phyloP scores from a whole-genome alignment of 768 basidiomycete genomes.

The Russula ochroleuca region DNA sequence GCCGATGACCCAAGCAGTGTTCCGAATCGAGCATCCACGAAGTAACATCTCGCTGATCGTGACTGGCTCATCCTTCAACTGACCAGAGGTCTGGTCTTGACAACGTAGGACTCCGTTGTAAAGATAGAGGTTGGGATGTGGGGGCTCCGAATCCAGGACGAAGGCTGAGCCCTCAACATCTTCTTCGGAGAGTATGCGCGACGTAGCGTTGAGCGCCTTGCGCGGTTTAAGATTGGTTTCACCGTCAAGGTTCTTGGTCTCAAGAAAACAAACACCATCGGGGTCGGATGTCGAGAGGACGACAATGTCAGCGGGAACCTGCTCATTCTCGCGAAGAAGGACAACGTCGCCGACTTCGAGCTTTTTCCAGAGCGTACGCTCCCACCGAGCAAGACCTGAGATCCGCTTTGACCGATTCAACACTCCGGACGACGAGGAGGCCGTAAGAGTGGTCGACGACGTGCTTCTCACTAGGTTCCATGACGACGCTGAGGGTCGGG shows the following conservation, averaged over 20 bases:
- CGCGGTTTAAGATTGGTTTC: constrained; percentile 96
- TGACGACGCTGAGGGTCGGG: constrained; percentile 19
- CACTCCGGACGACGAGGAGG: constrained; percentile 47
- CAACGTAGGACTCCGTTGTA: constrained; percentile 86
- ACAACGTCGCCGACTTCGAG: constrained; percentile 96
- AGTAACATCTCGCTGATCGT: constrained; percentile 91
- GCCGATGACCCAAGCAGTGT: constrained; percentile 90
- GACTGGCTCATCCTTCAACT: constrained; percentile 60
- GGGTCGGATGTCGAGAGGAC: constrained; percentile 89
- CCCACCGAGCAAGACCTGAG: constrained; percentile 78
- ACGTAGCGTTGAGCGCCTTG: constrained; percentile 69
- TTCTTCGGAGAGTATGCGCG: constrained; percentile 74
- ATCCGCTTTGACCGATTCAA: constrained; percentile 73
- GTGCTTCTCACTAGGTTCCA: constrained; percentile 9
- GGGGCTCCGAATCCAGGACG: constrained; percentile 86
- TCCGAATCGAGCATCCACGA: constrained; percentile 84
- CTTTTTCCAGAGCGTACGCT: constrained; percentile 97
- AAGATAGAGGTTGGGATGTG: constrained; percentile 87
- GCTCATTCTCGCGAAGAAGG: constrained; percentile 86
- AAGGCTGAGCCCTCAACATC: constrained; percentile 87
- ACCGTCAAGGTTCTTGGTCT: constrained; percentile 97
- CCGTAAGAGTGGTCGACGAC: constrained; percentile 16
- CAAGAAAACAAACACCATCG: constrained; percentile 89
- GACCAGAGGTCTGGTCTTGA: constrained; percentile 48
- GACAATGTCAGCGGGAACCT: constrained; percentile 93